Percentiles rank a stretch among this genome's conserved stretches.
phyloP scores from a whole-genome alignment of 306 rosid genomes.

The Psophocarpus tetragonolobus region DNA sequence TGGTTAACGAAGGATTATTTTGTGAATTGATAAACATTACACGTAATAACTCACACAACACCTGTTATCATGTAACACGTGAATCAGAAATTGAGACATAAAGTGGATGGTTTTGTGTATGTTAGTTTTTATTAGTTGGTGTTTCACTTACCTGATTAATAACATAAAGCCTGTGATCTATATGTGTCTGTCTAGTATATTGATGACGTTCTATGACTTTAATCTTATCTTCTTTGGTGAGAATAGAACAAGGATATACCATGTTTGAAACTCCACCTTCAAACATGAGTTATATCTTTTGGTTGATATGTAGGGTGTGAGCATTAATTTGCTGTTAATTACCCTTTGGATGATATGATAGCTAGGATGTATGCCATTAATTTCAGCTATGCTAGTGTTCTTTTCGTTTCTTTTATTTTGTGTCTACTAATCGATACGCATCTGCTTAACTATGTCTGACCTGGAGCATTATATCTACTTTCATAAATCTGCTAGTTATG shows the following conservation, averaged over 20 bases:
- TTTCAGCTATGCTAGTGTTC: background rate
- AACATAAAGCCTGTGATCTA: background rate
- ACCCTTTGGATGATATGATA: background rate
- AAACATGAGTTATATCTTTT: background rate
- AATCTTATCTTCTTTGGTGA: background rate
- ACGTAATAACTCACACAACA: too few species aligned
- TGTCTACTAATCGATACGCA: too few species aligned
- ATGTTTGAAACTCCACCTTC: background rate
- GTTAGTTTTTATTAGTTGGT: too few species aligned
- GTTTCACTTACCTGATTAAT: too few species aligned
- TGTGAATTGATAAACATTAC: too few species aligned
- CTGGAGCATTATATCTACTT: too few species aligned
- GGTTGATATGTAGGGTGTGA: background rate
- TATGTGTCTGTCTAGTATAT: background rate
- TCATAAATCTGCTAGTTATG: too few species aligned
- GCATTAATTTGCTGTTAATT: background rate
- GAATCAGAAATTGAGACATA: too few species aligned
- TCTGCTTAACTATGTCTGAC: too few species aligned
- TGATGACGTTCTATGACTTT: background rate
- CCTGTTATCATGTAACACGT: too few species aligned
- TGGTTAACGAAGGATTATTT: too few species aligned
- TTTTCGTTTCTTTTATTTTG: background rate
- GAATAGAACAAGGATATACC: background rate
- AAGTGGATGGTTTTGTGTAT: too few species aligned
- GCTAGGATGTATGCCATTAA: background rate